Evolutionary conservation across 805 yeast genomes (phyloP).

Genomic region (Metschnikowia anglica): DNA sequence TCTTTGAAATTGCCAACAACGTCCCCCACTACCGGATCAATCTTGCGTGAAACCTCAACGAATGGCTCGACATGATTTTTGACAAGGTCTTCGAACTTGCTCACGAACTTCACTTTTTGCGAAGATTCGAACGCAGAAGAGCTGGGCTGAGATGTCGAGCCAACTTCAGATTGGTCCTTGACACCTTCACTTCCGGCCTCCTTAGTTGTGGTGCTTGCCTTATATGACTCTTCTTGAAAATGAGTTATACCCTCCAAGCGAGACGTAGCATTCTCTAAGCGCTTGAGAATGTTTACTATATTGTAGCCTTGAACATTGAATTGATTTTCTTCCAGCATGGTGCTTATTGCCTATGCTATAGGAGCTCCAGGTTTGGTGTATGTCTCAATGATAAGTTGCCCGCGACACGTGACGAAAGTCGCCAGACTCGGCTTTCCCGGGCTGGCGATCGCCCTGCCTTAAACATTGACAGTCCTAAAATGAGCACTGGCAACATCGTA

Average conservation of each 20-base stretch:
- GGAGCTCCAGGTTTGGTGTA: background rate
- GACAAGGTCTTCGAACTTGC: constrained; percentile 56
- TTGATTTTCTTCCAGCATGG: constrained; percentile 43
- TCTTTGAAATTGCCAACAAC: constrained; percentile 48
- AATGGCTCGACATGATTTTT: constrained; percentile 58
- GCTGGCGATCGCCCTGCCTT: background rate
- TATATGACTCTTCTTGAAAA: constrained; percentile 62
- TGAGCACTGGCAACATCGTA: too few species aligned
- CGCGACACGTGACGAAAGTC: constrained; percentile 9
- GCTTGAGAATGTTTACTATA: constrained; percentile 65
- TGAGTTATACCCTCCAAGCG: constrained; percentile 86
- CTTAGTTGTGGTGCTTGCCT: constrained; percentile 16
- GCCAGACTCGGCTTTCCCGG: background rate
- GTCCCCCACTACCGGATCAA: constrained; percentile 58
- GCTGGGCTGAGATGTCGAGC: background rate
- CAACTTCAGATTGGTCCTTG: background rate
- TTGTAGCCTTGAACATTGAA: constrained; percentile 79
- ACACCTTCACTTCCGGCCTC: constrained; percentile 1
- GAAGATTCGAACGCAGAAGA: constrained; percentile 17
- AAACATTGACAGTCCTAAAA: background rate
- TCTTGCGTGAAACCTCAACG: constrained; percentile 47
- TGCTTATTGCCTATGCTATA: constrained; percentile 9
- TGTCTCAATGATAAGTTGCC: background rate
- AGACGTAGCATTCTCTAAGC: constrained; percentile 91
- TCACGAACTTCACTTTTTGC: constrained; percentile 43